phyloP scores from a whole-genome alignment of 129 eudicot species.

The Flaveria trinervia region DNA sequence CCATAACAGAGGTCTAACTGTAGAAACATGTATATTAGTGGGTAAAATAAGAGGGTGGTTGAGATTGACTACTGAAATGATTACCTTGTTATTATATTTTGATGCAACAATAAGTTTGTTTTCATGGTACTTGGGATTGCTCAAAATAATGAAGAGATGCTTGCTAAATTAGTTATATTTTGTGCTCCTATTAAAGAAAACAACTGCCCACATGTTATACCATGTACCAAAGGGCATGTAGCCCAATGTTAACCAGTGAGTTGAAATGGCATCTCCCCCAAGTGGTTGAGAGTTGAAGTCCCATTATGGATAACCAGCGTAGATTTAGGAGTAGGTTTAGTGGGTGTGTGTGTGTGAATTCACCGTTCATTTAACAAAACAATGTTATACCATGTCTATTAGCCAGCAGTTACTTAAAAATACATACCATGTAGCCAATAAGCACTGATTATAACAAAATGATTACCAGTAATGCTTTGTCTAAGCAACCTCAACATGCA shows the following conservation, averaged over 20 bases:
- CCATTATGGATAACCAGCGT: too few relatives aligned
- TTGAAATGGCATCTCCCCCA: too few relatives aligned
- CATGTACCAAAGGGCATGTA: too few relatives aligned
- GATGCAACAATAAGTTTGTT: background rate
- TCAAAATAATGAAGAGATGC: background rate
- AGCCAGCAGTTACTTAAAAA: background rate
- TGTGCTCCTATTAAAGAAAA: background rate
- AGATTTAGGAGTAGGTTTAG: too few relatives aligned
- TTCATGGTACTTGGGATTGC: background rate
- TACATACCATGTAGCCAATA: background rate
- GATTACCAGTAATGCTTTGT: background rate
- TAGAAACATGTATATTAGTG: slow-evolving; percentile 25
- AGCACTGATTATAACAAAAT: background rate
- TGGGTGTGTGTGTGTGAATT: too few relatives aligned
- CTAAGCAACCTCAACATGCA: slow-evolving; percentile 9
- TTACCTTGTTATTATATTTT: background rate
- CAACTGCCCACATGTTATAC: background rate
- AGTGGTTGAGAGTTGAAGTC: too few relatives aligned
- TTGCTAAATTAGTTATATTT: background rate
- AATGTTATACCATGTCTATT: background rate
- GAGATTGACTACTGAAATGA: background rate
- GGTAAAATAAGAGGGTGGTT: background rate
- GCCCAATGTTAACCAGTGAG: too few relatives aligned
- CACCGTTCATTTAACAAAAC: too few relatives aligned
- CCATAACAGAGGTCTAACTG: slow-evolving; percentile 50